Evolutionary conservation across 495 filamentous ascomycete species (phyloP).

Genomic region (Cetradonia linearis): DNA sequence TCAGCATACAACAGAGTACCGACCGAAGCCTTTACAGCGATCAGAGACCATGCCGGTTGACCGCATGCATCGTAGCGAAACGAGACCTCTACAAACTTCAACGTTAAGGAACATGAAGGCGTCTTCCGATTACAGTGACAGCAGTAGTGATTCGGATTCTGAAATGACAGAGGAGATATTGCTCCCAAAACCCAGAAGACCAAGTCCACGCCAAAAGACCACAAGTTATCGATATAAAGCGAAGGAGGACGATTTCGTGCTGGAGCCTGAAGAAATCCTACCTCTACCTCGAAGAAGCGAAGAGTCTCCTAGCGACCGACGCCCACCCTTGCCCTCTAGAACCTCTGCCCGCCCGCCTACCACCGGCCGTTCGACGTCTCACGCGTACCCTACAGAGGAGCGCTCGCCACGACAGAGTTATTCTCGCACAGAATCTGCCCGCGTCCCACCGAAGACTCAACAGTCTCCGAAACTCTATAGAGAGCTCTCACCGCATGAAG

Average conservation of each 20-base stretch:
- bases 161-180: constrained; percentile 15
- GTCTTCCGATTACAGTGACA: constrained; percentile 3
- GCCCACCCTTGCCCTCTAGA: constrained; percentile 11
- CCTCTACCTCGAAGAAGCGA: constrained; percentile 10
- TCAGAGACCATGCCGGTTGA: constrained; percentile 31
- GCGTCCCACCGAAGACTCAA: constrained; percentile 15
- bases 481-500: constrained; percentile 6
- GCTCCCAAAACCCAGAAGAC: constrained; percentile 16
- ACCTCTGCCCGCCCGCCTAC: constrained; percentile 15
- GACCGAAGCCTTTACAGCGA: constrained; percentile 25
- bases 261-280: constrained; percentile 28
- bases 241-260: constrained; percentile 19
- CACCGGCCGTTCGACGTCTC: constrained; percentile 11
- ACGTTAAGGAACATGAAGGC: constrained; percentile 25
- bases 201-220: background rate
- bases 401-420: constrained; percentile 9
- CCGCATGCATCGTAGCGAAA: constrained; percentile 15
- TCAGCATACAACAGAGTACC: constrained; percentile 12
- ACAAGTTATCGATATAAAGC: constrained; percentile 9
- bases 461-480: constrained; percentile 14
- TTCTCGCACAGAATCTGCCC: constrained; percentile 15
- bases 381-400: constrained; percentile 14
- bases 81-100: constrained; percentile 20
- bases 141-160: constrained; percentile 30
- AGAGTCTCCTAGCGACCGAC: constrained; percentile 5